Base-by-base conservation (phyloP, 2,329 filamentous ascomycete species). In the Sclerotinia trifoliorum region DNA sequence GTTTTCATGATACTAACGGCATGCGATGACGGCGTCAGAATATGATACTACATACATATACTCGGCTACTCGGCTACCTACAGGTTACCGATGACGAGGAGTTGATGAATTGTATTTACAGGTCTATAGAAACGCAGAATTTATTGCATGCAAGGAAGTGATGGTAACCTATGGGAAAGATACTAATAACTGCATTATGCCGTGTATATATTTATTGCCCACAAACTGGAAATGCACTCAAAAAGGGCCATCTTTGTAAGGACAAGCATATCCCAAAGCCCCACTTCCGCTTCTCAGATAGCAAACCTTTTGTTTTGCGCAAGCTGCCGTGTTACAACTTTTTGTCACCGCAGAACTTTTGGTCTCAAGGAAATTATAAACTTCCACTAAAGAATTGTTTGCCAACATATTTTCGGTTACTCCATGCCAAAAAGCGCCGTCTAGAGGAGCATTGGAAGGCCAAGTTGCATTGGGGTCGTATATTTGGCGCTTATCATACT, bases 401-500 rank as follows among this genome's bases (percentile, higher is more conserved):
- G 62, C 56, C 55, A 74, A 66, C 74, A 77, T 77, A 1, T 69
- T 65, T 44, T 75, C 72, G 0, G 76, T 76, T 1, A 77, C 73
- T 29, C 69, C 69, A 69, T 76, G 74, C 75, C 74, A 77, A 65
- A 76, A 77, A 1, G 74, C 72, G 2, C 73, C 74, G 54, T 76
- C 75, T 5, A 77, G 61, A 5, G 76, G 75, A 5, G 72, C 68
- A 17, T 49, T 71, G 2, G 65, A n/a, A 6, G 74, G 73, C 74
- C 72, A 75, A 5, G 64, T 66, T 2, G 70, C 67, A 35, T 70
- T 70, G 21, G 69, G 63, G 39, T 72, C 70, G 44, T 77, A 78
- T 1, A 69, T 69, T 13, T 70, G 42, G 15, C 75, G 70, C 5
- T 74, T 68, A 56, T 74, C 72, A 60, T 77, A 78, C 39, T 77